Evolutionary conservation across 768 basidiomycete genomes (phyloP).

Genomic region (Hydnomerulius pinastri): DNA sequence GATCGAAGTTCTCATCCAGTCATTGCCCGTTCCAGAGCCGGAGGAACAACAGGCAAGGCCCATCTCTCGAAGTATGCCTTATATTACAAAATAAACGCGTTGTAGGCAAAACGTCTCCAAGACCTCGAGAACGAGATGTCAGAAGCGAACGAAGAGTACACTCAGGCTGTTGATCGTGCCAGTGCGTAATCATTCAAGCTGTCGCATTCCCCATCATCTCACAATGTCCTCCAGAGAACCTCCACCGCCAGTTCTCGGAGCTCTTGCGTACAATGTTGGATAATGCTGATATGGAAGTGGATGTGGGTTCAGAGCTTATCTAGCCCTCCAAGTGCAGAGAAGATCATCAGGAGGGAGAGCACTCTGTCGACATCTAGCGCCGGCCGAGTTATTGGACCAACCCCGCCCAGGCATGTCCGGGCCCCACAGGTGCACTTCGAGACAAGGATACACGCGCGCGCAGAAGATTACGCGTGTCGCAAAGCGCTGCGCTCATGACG

Average conservation of each 20-base stretch:
- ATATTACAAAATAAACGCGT: too few species aligned
- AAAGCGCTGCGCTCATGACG: too few species aligned
- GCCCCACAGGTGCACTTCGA: too few species aligned
- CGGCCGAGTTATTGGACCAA: too few species aligned
- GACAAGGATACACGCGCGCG: too few species aligned
- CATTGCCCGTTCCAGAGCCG: slow-evolving; percentile 74
- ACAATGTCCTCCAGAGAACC: slow-evolving; percentile 42
- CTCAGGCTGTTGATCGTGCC: slow-evolving; percentile 68
- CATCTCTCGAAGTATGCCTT: too few species aligned
- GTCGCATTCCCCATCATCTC: background rate
- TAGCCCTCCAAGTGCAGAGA: slow-evolving; percentile 5
- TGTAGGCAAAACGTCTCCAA: slow-evolving; percentile 70
- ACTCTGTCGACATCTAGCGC: too few species aligned
- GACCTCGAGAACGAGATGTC: slow-evolving; percentile 71
- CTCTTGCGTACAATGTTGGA: slow-evolving; percentile 57
- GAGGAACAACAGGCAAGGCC: slow-evolving; percentile 76
- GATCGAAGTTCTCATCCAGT: slow-evolving; percentile 81
- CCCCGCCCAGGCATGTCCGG: too few species aligned
- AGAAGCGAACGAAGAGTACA: slow-evolving; percentile 74
- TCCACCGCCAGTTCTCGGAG: slow-evolving; percentile 62
- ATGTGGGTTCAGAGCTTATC: too few species aligned
- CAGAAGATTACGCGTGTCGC: too few species aligned
- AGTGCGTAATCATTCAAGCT: slow-evolving; percentile 50
- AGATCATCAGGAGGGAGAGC: background rate
- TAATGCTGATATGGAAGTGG: slow-evolving; percentile 45